A percentile compares a stretch with the other conserved stretches of the same genome.
phyloP scores from a whole-genome alignment of 208 protist species.

The Leishmania lainsoni region DNA sequence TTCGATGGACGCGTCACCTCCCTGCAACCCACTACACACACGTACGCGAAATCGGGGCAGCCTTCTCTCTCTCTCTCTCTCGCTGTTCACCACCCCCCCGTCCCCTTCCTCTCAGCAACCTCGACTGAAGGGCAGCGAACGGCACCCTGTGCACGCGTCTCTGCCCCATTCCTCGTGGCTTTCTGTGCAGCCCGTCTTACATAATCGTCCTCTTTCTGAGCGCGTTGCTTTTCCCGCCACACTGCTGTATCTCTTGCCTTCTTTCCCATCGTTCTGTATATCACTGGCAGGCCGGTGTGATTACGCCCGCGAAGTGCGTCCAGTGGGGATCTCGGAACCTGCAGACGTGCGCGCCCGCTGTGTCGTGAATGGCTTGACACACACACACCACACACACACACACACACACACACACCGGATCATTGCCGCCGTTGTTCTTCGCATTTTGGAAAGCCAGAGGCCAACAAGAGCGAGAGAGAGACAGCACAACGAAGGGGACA shows the following conservation, averaged over 20 bases:
- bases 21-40: background rate
- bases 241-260: background rate
- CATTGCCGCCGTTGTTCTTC: background rate
- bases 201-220: background rate
- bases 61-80: background rate
- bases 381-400: too few relatives aligned
- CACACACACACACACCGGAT: too few relatives aligned
- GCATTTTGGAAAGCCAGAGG: background rate
- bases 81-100: background rate
- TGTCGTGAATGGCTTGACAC: background rate
- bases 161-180: background rate
- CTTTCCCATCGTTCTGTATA: background rate
- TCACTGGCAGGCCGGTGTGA: background rate
- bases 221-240: background rate
- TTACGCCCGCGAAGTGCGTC: background rate
- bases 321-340: background rate
- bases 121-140: background rate
- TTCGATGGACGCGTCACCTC: background rate
- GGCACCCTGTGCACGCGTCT: background rate
- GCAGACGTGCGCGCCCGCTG: background rate
- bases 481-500: background rate
- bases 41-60: background rate
- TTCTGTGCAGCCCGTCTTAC: background rate
- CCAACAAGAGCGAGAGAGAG: background rate
- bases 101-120: background rate